These are phyloP conservation scores for Aspergillus novoparasiticus DNA, from an alignment of 2,329 filamentous ascomycete species.

Conservation along the genomic window DNA sequence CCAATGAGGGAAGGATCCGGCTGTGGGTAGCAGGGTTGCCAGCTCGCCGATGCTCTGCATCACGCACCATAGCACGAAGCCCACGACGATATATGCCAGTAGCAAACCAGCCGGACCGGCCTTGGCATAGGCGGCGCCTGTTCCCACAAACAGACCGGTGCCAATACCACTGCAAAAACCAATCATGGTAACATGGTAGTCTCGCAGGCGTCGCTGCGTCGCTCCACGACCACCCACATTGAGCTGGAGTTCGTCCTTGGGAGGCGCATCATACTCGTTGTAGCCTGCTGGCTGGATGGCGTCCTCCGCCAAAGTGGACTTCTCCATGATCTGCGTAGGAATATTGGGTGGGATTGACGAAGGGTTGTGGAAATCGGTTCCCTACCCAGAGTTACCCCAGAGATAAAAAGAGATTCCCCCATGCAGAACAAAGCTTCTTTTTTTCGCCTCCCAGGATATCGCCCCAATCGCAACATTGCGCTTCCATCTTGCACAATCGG, in stretches of 20 bases:
- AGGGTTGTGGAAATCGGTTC: background rate
- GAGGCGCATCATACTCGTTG: constrained; percentile 6
- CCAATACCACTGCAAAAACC: constrained; percentile 50
- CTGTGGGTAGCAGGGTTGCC: constrained; percentile 85
- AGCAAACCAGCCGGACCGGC: constrained; percentile 77
- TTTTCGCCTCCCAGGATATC: background rate
- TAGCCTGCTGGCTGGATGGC: background rate
- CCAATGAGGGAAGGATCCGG: constrained; percentile 87
- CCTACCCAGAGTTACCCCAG: background rate
- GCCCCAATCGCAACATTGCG: background rate
- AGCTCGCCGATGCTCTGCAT: constrained; percentile 89
- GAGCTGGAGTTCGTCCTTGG: constrained; percentile 32
- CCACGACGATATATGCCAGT: constrained; percentile 62
- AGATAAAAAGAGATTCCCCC: background rate
- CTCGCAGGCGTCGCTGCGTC: constrained; percentile 36
- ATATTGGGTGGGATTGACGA: background rate
- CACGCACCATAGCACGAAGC: constrained; percentile 83
- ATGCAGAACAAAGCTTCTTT: background rate
- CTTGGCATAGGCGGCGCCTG: constrained; percentile 67
- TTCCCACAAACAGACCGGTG: constrained; percentile 82
- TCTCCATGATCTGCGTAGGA: background rate
- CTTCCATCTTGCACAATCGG: background rate
- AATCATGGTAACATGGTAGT: constrained; percentile 38
- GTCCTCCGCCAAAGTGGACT: background rate
- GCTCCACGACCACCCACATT: constrained; percentile 37